phyloP scores from a whole-genome alignment of 148 eudicot genomes.

The Camellia granthamiana region DNA sequence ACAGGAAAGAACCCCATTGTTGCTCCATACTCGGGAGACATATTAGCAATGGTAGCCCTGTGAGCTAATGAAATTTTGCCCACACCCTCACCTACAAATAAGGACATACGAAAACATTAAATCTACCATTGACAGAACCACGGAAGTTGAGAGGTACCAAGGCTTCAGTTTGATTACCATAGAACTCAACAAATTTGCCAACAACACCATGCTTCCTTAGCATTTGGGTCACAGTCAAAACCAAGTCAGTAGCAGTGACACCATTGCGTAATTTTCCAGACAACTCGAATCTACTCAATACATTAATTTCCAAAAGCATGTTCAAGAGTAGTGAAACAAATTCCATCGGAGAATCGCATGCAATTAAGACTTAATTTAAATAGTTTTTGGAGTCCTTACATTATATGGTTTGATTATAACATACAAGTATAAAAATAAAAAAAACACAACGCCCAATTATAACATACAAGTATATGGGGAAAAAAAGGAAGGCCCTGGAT shows the following conservation, averaged over 20 bases:
- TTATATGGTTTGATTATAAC: background rate
- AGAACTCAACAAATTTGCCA: constrained; percentile 94
- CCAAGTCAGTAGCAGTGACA: constrained; percentile 98
- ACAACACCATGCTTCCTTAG: constrained; percentile 98
- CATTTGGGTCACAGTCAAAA: constrained; percentile 93
- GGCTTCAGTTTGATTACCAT: constrained; percentile 48
- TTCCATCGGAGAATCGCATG: background rate
- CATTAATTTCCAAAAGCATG: background rate
- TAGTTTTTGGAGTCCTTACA: background rate
- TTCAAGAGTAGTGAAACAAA: background rate
- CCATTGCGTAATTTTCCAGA: constrained; percentile 70
- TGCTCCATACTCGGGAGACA: constrained; percentile 71
- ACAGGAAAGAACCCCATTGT: constrained; percentile 74
- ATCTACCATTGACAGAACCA: background rate
- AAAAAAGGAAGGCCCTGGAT: background rate
- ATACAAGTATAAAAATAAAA: background rate
- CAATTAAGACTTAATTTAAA: background rate
- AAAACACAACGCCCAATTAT: no score
- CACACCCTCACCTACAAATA: constrained; percentile 48
- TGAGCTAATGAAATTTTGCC: constrained; percentile 62
- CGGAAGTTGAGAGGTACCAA: background rate
- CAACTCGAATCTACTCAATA: constrained; percentile 41
- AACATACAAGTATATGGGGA: no score
- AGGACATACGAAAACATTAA: background rate
- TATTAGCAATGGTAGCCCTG: constrained; percentile 67